These are phyloP conservation scores for Closterium sp. DNA, from an alignment of 139 green algal genomes.

Conservation along the genomic window DNA sequence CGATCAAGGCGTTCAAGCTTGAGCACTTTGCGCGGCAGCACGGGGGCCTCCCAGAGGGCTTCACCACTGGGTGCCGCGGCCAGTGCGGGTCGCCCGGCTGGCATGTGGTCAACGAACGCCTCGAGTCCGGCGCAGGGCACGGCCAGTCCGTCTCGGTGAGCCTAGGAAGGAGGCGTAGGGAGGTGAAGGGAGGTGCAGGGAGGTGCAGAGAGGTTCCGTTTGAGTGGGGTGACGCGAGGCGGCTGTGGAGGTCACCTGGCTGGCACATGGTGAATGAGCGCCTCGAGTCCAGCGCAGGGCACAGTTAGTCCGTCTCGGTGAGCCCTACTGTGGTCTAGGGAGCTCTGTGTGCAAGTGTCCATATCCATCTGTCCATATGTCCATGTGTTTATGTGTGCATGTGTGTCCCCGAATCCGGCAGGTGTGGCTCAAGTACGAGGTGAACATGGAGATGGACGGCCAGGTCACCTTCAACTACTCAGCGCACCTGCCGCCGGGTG, in stretches of 20 bases:
- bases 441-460: conserved; percentile 36
- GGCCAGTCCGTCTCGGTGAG: neutral
- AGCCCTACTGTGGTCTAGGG: no score
- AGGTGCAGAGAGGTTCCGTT: no score
- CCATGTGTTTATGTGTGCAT: no score
- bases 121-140: conserved; percentile 27
- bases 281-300: conserved; percentile 11
- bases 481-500: conserved; percentile 1
- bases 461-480: conserved; percentile 30
- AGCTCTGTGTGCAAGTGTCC: no score
- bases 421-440: conserved; percentile 29
- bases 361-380: no score
- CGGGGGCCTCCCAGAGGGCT: neutral
- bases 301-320: no score
- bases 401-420: no score
- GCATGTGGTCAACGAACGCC: conserved; percentile 7
- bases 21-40: neutral
- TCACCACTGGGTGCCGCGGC: conserved; percentile 20
- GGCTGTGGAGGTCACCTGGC: conserved; percentile 4
- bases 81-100: conserved; percentile 26
- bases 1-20: conserved; percentile 11
- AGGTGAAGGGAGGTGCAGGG: no score
- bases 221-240: no score
- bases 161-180: no score
- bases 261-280: conserved; percentile 6